Evolutionary conservation across 495 filamentous ascomycete species (phyloP).

Genomic region (Hypoxylon perforatum): DNA sequence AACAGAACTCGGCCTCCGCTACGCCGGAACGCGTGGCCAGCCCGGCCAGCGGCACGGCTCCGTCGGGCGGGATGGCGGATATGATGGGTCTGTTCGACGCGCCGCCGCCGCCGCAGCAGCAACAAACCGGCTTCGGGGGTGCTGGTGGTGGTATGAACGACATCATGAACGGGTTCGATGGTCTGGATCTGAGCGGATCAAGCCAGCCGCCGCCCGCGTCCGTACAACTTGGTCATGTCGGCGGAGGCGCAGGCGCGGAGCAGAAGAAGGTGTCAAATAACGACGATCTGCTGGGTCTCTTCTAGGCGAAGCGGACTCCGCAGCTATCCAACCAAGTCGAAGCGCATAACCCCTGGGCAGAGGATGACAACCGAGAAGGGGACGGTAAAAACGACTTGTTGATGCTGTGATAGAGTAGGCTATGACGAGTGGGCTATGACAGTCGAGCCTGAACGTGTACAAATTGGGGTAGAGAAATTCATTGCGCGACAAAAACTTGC

Average conservation of each 20-base stretch:
- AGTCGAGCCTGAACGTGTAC: neutral
- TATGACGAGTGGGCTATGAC: neutral
- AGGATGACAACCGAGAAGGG: neutral
- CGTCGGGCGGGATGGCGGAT: constrained; percentile 78
- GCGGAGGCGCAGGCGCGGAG: constrained; percentile 40
- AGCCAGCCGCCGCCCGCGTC: constrained; percentile 68
- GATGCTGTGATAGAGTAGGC: constrained; percentile 22
- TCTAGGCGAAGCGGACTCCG: constrained; percentile 59
- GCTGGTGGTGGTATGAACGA: constrained; percentile 60
- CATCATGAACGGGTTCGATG: constrained; percentile 86
- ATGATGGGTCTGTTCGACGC: constrained; percentile 86
- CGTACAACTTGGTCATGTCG: constrained; percentile 58
- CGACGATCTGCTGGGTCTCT: constrained; percentile 91
- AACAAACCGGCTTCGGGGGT: constrained; percentile 45
- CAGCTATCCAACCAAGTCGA: neutral
- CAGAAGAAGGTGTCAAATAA: constrained; percentile 73
- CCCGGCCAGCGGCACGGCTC: constrained; percentile 57
- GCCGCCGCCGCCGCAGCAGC: constrained; percentile 52
- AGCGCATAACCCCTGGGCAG: constrained; percentile 10
- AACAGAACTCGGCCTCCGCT: constrained; percentile 75
- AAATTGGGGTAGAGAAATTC: constrained; percentile 1
- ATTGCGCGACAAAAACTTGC: neutral
- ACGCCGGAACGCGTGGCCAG: constrained; percentile 85
- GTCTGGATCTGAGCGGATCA: constrained; percentile 75
- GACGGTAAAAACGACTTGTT: constrained; percentile 14